Evolutionary conservation across 2,329 filamentous ascomycete genomes (phyloP), one percentile per base, ranked within the genome.

Genomic region (Pleoardoris graminearum): DNA sequence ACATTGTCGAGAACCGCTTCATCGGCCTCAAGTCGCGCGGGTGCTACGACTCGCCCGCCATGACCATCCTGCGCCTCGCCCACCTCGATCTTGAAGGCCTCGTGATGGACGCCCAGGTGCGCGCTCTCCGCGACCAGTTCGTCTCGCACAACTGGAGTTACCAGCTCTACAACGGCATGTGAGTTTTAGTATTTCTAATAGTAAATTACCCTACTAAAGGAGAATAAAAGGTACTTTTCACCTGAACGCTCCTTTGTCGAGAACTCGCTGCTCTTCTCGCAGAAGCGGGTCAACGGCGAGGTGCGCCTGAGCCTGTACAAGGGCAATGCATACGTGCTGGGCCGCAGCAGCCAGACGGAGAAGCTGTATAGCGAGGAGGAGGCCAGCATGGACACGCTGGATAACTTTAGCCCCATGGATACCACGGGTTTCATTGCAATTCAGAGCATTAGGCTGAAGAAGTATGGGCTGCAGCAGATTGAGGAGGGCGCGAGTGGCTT

Each of bases 1-100:
- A 93, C 74, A 93, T 93, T 69, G 89, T 92, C 55, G 88, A 91
- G 73, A 89, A 89, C 78, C 83, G 89, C 48, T 90, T 88, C 79
- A 88, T 90, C 68, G 89, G 89, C 58, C 80, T 92, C 65, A 92
- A 92, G 80, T 86, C 82, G 62, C 85, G 89, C 66, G 89, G 89
- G 65, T 92, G 89, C 69, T 92, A 92, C 79, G 89, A 92, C 57
- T 76, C 75, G 36, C 74, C 67, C 41, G 71, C 69, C 63, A 73
- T 75, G 67, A 75, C 70, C 25, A 70, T 75, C 55, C 80, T 85
- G 37, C 79, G 82, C 50, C 71, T 76, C 45, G 82, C 82, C 2
- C 83, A 85, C 72, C 70, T 86, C 58, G 84, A 87, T 66, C 75
- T 85, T 46, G 83, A 87, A 69, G 85, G 85, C 69, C 80, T 89